phyloP scores from a whole-genome alignment of 345 rosid genomes.

The Eucalyptus curtisii region DNA sequence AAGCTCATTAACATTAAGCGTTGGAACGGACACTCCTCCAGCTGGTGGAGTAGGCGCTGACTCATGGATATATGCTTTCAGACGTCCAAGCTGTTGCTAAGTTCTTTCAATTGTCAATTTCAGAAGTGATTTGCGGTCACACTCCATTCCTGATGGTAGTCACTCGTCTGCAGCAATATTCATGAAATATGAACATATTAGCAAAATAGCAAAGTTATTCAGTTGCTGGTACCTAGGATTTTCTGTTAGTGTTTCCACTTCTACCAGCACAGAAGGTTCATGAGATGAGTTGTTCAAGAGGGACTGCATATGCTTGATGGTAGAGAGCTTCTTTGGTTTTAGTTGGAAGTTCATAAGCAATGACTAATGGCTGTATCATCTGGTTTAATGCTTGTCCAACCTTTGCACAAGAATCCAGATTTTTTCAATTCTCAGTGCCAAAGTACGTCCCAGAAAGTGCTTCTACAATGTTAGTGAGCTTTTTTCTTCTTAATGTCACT shows the following conservation, averaged over 20 bases:
- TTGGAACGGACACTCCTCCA: neutral
- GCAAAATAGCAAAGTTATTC: neutral
- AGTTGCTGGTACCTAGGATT: too few species aligned
- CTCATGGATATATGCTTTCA: neutral
- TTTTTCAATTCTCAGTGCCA: neutral
- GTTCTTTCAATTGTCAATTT: neutral
- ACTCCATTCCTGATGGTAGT: neutral
- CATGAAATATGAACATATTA: neutral
- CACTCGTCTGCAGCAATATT: neutral
- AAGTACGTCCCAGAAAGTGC: neutral
- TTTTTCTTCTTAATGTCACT: neutral
- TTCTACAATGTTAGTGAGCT: neutral
- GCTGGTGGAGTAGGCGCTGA: neutral
- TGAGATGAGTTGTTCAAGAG: neutral
- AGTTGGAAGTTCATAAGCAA: neutral
- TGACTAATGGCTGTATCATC: neutral
- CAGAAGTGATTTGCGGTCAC: neutral
- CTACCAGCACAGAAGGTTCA: neutral
- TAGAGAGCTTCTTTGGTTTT: neutral
- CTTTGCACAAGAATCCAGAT: neutral
- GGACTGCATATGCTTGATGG: neutral
- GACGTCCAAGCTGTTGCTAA: neutral
- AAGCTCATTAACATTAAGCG: neutral
- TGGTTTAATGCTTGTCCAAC: neutral
- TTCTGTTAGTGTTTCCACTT: neutral